Conservation (phyloP, 768 basidiomycete species). For the Chiua virens region DNA sequence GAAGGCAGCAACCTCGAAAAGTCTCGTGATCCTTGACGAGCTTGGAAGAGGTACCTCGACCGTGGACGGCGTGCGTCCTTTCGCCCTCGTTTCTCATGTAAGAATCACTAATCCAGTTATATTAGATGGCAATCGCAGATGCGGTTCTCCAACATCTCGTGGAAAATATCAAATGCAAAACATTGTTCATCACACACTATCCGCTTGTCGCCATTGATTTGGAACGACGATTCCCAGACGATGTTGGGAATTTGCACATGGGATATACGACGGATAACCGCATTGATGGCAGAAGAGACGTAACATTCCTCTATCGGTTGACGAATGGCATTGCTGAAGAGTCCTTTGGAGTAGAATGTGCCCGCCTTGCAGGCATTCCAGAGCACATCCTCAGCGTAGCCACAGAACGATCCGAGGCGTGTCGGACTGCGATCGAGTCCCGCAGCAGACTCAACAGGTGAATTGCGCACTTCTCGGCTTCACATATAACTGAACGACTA, state of each 20-base stretch:
- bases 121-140: conserved; percentile 82
- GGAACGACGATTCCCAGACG: conserved; percentile 54
- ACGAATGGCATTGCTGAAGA: conserved; percentile 71
- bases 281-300: conserved; percentile 71
- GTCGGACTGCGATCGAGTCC: conserved; percentile 54
- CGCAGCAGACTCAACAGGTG: conserved; percentile 54
- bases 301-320: conserved; percentile 86
- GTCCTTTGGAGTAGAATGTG: conserved; percentile 93
- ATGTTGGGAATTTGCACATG: conserved; percentile 85
- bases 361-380: conserved; percentile 81
- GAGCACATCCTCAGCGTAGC: conserved; percentile 67
- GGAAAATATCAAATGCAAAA: conserved; percentile 58
- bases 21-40: conserved; percentile 89
- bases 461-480: conserved; percentile 7
- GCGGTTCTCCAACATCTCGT: conserved; percentile 77
- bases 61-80: conserved; percentile 69
- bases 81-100: neutral
- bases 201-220: conserved; percentile 76
- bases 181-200: conserved; percentile 95
- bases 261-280: conserved; percentile 69
- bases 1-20: conserved; percentile 66
- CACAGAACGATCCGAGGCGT: conserved; percentile 47
- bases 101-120: conserved; percentile 4
- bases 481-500: neutral
- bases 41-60: conserved; percentile 91